Conservation (phyloP, 805 yeast genomes). For the Torulaspora microellipsoides region DNA sequence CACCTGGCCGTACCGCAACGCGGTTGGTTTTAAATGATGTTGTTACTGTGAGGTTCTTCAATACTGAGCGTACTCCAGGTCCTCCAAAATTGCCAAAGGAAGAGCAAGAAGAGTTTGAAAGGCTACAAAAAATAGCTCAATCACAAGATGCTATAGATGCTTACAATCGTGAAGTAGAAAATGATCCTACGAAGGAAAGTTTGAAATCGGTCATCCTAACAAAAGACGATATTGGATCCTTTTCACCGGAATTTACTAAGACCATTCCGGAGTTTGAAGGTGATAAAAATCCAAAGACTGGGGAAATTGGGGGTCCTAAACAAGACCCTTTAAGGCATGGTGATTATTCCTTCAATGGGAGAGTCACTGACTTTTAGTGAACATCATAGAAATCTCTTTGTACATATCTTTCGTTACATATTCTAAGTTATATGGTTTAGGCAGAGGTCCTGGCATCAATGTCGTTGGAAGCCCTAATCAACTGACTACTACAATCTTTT, state of each 20-base stretch:
- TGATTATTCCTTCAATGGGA: constrained; percentile 92
- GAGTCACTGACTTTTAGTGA: constrained; percentile 84
- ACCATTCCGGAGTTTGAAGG: constrained; percentile 96
- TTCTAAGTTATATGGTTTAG: not conserved
- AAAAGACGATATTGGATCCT: constrained; percentile 54
- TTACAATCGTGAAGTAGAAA: constrained; percentile 48
- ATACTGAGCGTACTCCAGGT: constrained; percentile 24
- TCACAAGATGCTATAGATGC: constrained; percentile 75
- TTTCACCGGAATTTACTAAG: constrained; percentile 65
- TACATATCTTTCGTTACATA: not conserved
- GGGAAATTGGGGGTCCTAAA: constrained; percentile 95
- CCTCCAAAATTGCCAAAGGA: constrained; percentile 35
- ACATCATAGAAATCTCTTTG: not conserved
- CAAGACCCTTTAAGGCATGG: constrained; percentile 91
- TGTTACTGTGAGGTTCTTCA: constrained; percentile 7
- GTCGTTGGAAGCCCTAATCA: constrained; percentile 10
- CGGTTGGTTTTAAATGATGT: too few relatives aligned
- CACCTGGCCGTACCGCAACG: too few relatives aligned
- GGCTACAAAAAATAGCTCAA: constrained; percentile 72
- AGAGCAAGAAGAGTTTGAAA: constrained; percentile 75
- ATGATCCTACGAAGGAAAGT: constrained; percentile 30
- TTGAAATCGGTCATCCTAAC: constrained; percentile 35
- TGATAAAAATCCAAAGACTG: constrained; percentile 85
- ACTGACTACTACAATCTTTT: constrained; percentile 22
- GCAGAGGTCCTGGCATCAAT: not conserved